Base-by-base conservation (phyloP, 2,329 filamentous ascomycete genomes). In the Sclerotinia minor region DNA sequence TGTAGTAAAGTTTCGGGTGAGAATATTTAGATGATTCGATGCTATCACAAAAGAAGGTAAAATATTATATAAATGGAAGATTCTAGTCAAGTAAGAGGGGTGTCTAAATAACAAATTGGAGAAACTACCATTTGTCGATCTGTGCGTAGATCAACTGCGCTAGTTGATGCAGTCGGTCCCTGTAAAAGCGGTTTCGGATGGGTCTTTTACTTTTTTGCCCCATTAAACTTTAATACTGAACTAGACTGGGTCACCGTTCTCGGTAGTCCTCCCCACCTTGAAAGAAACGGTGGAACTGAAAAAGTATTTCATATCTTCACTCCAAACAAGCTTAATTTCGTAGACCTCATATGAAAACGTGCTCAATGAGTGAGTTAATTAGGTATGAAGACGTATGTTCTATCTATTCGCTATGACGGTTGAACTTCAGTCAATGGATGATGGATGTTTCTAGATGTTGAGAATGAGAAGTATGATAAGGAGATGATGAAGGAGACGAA, bases 151-250 rank as follows among this genome's bases (percentile, higher is more conserved):
- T 59, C 24, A 45, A 60, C 4, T 60, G 54, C 58, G n/a, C 26
- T n/a, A 5, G 19, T 26, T 32, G 24, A 29, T 53, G 15, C 6
- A 32, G 8, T 21, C 35, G 44, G 26, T 24, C 26, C 44, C 41
- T 47, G 44, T 26, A 35, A 60, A 50, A 50, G 58, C 58, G 58
- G 58, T 61, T 61, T 49, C 44, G 44, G 58, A 49, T 61, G 58
- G 38, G 38, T 41, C 38, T 61, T 45, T 49, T 49, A 26, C 29
- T 26, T 61, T 50, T 17, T 50, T 17, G 44, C 29, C 29, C 54
- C 58, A 47, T 26, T 50, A 17, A 38, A 38, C 11, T 61, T 50
- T 26, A 61, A 5, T 61, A 50, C 29, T 38, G 24, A 5, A 35
- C 8, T 35, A 21, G 29, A 35, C 8, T 35, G 26, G 21, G 29